Evolutionary conservation across 208 protist species (phyloP).

Genomic region (Strigomonas culicis): DNA sequence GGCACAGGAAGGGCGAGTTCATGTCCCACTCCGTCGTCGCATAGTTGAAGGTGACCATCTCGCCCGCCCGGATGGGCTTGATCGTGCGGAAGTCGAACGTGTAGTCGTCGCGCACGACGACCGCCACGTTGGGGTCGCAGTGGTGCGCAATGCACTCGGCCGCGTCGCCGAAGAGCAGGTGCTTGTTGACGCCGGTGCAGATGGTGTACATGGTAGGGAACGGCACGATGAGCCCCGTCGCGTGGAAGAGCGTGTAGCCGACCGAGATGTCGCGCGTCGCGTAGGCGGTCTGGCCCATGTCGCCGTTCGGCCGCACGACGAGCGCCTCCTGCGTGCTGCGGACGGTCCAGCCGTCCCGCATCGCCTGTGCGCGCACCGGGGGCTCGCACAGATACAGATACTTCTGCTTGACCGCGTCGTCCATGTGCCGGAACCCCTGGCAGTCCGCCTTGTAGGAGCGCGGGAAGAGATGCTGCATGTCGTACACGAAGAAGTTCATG

Average conservation of each 20-base stretch:
- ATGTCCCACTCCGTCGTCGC: slow-evolving; percentile 87
- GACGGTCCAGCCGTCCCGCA: slow-evolving; percentile 80
- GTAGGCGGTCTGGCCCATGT: slow-evolving; percentile 85
- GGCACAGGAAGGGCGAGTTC: slow-evolving; percentile 81
- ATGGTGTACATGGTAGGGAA: slow-evolving; percentile 91
- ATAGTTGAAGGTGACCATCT: slow-evolving; percentile 89
- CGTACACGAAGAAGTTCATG: slow-evolving; percentile 87
- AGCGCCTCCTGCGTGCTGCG: slow-evolving; percentile 43
- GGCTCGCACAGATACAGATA: slow-evolving; percentile 81
- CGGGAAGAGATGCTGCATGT: slow-evolving; percentile 73
- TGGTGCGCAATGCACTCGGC: slow-evolving; percentile 87
- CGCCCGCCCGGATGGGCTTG: slow-evolving; percentile 44
- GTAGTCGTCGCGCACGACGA: slow-evolving; percentile 37
- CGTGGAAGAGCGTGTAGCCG: slow-evolving; percentile 59
- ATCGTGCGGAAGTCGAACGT: slow-evolving; percentile 79
- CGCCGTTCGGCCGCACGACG: slow-evolving; percentile 64
- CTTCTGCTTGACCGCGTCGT: slow-evolving; percentile 53
- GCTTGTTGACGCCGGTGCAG: slow-evolving; percentile 59
- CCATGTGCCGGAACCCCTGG: slow-evolving; percentile 69
- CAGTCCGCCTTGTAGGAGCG: slow-evolving; percentile 39
- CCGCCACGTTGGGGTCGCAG: slow-evolving; percentile 84
- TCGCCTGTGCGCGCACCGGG: slow-evolving; percentile 71
- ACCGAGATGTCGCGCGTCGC: slow-evolving; percentile 36
- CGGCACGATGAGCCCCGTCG: slow-evolving; percentile 66
- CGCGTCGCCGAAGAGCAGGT: slow-evolving; percentile 82